Evolutionary conservation across 2,329 filamentous ascomycete species (phyloP).

Genomic region (Monilinia vaccinii-corymbosi): DNA sequence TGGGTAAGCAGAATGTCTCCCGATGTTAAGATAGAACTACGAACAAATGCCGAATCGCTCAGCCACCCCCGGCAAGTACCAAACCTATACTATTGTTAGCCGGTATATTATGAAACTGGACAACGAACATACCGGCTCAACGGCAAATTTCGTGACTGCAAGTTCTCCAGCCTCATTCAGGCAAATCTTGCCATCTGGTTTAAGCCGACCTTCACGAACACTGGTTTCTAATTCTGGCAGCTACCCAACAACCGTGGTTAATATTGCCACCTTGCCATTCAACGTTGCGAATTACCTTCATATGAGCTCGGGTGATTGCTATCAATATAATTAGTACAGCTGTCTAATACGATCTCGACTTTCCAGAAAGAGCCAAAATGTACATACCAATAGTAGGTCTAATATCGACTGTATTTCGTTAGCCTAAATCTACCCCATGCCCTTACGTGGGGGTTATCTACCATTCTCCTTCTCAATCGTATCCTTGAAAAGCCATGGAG

Average conservation of each 20-base stretch:
- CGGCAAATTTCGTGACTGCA: constrained; percentile 91
- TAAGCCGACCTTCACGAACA: constrained; percentile 69
- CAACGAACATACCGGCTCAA: constrained; percentile 66
- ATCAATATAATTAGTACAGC: constrained; percentile 13
- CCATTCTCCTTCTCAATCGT: constrained; percentile 66
- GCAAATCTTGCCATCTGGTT: constrained; percentile 73
- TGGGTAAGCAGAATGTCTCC: constrained; percentile 49
- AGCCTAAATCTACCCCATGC: constrained; percentile 11
- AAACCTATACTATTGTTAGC: constrained; percentile 39
- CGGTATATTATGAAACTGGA: constrained; percentile 64
- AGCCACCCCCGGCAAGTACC: constrained; percentile 80
- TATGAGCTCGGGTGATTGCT: constrained; percentile 31
- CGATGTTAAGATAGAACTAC: constrained; percentile 5
- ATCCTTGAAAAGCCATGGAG: constrained; percentile 75
- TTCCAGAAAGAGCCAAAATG: not conserved
- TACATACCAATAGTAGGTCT: constrained; percentile 30
- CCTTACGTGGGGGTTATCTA: constrained; percentile 26
- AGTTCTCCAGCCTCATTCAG: constrained; percentile 80
- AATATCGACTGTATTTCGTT: constrained; percentile 28
- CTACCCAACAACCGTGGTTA: constrained; percentile 29
- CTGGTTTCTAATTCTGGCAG: constrained; percentile 90
- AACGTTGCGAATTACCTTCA: constrained; percentile 25
- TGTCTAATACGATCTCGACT: not conserved
- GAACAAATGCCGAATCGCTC: constrained; percentile 74
- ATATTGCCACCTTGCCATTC: not conserved